Conservation (phyloP, 2,329 filamentous ascomycete genomes). For the Meredithiella fracta region DNA sequence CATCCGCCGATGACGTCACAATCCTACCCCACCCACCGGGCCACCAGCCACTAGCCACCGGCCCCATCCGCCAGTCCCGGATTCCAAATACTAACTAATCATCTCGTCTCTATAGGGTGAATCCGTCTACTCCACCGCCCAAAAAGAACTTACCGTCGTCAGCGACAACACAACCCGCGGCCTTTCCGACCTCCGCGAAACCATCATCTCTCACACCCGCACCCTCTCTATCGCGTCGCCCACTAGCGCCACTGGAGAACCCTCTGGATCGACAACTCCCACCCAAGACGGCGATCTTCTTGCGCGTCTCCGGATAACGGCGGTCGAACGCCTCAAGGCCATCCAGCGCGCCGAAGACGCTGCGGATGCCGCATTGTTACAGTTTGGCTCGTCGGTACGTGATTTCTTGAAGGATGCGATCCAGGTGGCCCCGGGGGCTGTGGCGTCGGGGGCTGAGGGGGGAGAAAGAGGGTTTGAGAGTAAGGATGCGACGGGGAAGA, state of each 20-base stretch:
- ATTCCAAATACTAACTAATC: no score
- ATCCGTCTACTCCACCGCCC: slow-evolving; percentile 65
- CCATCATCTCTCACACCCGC: slow-evolving; percentile 56
- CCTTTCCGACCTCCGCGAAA: slow-evolving; percentile 51
- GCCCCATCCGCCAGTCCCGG: background rate
- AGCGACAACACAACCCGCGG: slow-evolving; percentile 70
- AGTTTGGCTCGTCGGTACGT: slow-evolving; percentile 76
- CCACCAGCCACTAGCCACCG: background rate
- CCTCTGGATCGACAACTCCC: slow-evolving; percentile 21
- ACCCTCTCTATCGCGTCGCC: slow-evolving; percentile 48
- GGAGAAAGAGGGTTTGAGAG: slow-evolving; percentile 65
- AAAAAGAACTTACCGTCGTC: slow-evolving; percentile 66
- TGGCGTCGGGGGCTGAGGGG: slow-evolving; percentile 26
- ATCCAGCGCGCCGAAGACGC: slow-evolving; percentile 87
- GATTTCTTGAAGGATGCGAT: slow-evolving; percentile 86
- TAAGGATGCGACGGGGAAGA: slow-evolving; percentile 75
- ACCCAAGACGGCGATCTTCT: slow-evolving; percentile 49
- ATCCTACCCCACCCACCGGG: background rate
- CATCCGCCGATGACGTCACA: background rate
- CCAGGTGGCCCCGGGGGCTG: slow-evolving; percentile 60
- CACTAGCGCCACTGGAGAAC: slow-evolving; percentile 18
- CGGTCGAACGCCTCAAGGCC: slow-evolving; percentile 69
- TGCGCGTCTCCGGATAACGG: slow-evolving; percentile 58
- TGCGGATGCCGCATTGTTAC: slow-evolving; percentile 83
- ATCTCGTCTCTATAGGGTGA: slow-evolving; percentile 65